Conservation (phyloP, 768 basidiomycete species). For the Lyophyllum semitale region DNA sequence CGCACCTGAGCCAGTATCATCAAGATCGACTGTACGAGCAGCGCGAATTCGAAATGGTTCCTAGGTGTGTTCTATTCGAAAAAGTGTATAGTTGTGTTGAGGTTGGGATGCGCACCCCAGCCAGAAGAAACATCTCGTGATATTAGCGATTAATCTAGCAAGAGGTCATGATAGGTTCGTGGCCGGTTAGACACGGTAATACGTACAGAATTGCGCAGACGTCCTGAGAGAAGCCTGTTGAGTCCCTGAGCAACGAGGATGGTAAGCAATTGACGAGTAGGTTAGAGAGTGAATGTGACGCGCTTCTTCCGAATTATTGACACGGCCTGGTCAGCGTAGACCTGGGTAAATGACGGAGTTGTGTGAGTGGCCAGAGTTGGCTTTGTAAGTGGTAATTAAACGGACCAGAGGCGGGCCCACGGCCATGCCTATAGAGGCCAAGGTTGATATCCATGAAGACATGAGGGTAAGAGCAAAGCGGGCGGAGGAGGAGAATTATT, state of each 20-base stretch:
- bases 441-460: constrained; percentile 65
- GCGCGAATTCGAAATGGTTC: constrained; percentile 70
- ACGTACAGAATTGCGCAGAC: constrained; percentile 81
- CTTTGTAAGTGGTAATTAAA: background rate
- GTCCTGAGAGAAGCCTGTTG: constrained; percentile 85
- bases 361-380: background rate
- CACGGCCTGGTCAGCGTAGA: constrained; percentile 79
- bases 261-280: background rate
- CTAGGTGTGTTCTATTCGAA: constrained; percentile 23
- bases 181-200: background rate
- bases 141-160: constrained; percentile 75
- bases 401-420: constrained; percentile 72
- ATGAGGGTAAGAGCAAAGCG: constrained; percentile 1
- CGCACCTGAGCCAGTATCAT: constrained; percentile 85
- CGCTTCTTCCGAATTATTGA: constrained; percentile 82
- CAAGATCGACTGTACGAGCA: constrained; percentile 79
- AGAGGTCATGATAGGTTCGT: constrained; percentile 12
- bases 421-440: constrained; percentile 81
- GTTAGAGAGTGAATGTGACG: constrained; percentile 19
- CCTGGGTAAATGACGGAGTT: constrained; percentile 32
- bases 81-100: background rate
- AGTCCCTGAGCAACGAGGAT: constrained; percentile 51
- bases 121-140: constrained; percentile 91
- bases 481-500: background rate
- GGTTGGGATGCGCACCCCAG: constrained; percentile 49